Percentiles rank a stretch among this genome's conserved stretches.
Conservation (phyloP, 768 basidiomycete species). For the Termitomyces eurrhizus region DNA sequence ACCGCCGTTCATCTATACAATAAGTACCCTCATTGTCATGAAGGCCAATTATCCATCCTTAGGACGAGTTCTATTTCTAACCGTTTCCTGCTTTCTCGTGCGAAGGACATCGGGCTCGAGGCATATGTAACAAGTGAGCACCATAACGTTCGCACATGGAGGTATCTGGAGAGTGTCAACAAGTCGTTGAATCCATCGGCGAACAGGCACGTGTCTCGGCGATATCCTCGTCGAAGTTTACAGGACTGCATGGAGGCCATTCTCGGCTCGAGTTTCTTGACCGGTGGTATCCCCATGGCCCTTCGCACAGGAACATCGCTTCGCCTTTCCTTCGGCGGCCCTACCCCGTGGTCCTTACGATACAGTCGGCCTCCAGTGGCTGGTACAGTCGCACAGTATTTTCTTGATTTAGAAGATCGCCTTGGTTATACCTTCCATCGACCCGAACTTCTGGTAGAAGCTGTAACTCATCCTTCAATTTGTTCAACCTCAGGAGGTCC, state of each 20-base stretch:
- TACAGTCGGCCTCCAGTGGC: slow-evolving; percentile 33
- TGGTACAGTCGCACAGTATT: slow-evolving; percentile 40
- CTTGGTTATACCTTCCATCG: slow-evolving; percentile 71
- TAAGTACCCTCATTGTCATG: slow-evolving; percentile 71
- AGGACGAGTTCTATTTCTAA: slow-evolving; percentile 69
- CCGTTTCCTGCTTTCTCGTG: slow-evolving; percentile 61
- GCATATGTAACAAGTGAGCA: slow-evolving; percentile 59
- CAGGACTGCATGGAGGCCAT: slow-evolving; percentile 90
- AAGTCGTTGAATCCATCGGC: slow-evolving; percentile 22
- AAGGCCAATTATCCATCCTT: slow-evolving; percentile 73
- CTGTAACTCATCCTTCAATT: slow-evolving; percentile 85
- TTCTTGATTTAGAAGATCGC: slow-evolving; percentile 51
- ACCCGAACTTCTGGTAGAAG: slow-evolving; percentile 65
- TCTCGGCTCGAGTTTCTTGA: slow-evolving; percentile 70
- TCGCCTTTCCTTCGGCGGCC: slow-evolving; percentile 70
- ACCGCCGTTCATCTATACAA: slow-evolving; percentile 76
- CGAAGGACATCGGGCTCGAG: slow-evolving; percentile 60
- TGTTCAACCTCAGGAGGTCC: slow-evolving; percentile 36
- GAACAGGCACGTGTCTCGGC: slow-evolving; percentile 34
- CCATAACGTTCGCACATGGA: slow-evolving; percentile 54
- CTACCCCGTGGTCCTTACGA: slow-evolving; percentile 62
- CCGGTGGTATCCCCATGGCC: slow-evolving; percentile 70
- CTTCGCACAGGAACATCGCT: slow-evolving; percentile 61
- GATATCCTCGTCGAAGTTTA: slow-evolving; percentile 63
- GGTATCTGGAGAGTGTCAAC: slow-evolving; percentile 40